Base-by-base conservation (phyloP, 768 basidiomycete genomes). In the Pulveroboletus sp. region DNA sequence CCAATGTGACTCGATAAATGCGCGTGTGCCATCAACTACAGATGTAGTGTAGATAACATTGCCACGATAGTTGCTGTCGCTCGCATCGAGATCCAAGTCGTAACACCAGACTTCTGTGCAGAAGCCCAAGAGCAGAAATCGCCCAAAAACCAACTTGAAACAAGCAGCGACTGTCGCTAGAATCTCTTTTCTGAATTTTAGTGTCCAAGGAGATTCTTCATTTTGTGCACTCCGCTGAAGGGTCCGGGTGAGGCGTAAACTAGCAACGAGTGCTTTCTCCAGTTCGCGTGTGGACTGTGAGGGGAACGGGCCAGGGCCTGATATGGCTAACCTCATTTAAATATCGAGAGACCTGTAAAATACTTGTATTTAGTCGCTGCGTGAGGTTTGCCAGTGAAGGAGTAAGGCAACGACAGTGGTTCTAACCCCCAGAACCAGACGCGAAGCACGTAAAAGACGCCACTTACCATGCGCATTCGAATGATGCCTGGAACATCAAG, bases 221-320 rank as follows among this genome's bases (percentile, higher is more conserved):
- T 27, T 27, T 27, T 5, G 25, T n/a, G n/a, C n/a, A n/a, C n/a
- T n/a, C n/a, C 5, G 7, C 9, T 32, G 47, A 10, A 59, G 31
- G 31, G 50, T 50, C 9, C n/a, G 39, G 2, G 49, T 24, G n/a
- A 50, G 23, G 12, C 51, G 56, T 17, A 38, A 52, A 23, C 55
- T 49, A 5, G 46, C 12, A 7, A 55, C 40, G 16, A 64, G 49
- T 1, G 25, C 36, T 1, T 39, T 29, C 49, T 62, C 61, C 10
- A 62, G 37, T 19, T 55, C 55, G 23, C 14, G 29, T 6, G 50
- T 45, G 4, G 51, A 47, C 19, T 61, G 59, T 2, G 40, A 52
- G 29, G 19, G 45, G 13, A 52, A 51, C 10, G 58, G 62, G 0
- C 61, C 61, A 2, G 61, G 56, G 21, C 45, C 47, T 58, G 23